A percentile compares a stretch with the other conserved stretches of the same genome.
Evolutionary conservation across 2,329 filamentous ascomycete genomes (phyloP).

Genomic region (Fusarium duplospermum): DNA sequence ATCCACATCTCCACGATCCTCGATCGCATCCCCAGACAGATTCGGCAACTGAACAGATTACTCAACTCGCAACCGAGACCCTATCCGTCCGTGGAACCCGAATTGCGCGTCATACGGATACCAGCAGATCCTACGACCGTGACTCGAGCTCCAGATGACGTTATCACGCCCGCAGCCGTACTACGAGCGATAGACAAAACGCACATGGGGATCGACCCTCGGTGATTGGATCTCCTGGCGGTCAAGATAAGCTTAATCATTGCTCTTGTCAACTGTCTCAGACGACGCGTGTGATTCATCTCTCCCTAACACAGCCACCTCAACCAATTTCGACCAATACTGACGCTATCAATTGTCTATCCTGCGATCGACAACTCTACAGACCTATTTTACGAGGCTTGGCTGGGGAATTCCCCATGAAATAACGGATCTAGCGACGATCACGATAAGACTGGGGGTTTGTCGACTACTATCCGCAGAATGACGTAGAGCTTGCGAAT

Average conservation of each 20-base stretch:
- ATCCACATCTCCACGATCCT: background rate
- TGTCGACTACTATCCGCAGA: background rate
- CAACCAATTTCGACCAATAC: conserved; percentile 2
- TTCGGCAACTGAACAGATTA: background rate
- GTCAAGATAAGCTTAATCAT: conserved; percentile 36
- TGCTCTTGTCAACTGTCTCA: conserved; percentile 30
- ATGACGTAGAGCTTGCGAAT: background rate
- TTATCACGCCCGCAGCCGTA: background rate
- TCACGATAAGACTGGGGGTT: conserved; percentile 27
- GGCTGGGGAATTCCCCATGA: background rate
- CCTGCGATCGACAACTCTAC: conserved; percentile 22
- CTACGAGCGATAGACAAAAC: background rate
- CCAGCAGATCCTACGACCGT: background rate
- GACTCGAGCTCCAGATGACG: background rate
- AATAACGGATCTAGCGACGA: conserved; percentile 21
- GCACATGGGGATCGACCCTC: background rate
- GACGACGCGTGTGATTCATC: conserved; percentile 29
- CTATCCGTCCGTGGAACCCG: background rate
- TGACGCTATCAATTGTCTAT: background rate
- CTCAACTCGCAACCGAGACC: background rate
- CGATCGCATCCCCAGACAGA: background rate
- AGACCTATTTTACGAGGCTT: conserved; percentile 9
- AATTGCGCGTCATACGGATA: conserved; percentile 1
- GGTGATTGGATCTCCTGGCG: background rate
- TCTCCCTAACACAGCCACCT: conserved; percentile 15